A percentile compares a stretch with the other conserved stretches of the same genome.
phyloP scores from a whole-genome alignment of 345 rosid species.

The Aquilaria malaccensis region DNA sequence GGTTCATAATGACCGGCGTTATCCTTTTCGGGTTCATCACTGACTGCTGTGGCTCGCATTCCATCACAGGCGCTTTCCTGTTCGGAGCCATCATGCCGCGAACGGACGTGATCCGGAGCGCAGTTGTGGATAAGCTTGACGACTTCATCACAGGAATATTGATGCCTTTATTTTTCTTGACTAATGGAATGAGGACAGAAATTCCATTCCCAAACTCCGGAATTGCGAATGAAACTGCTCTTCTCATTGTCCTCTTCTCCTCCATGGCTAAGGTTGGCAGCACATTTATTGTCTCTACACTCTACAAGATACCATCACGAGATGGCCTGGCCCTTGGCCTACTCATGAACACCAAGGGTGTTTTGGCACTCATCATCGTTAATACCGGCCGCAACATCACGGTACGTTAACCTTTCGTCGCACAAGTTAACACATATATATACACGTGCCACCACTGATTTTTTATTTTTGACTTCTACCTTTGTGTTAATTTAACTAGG shows the following conservation, averaged over 20 bases:
- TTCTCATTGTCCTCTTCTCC: slow-evolving; percentile 12
- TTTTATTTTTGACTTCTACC: background rate
- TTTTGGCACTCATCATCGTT: slow-evolving; percentile 39
- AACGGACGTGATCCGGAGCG: slow-evolving; percentile 21
- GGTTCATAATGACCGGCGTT: slow-evolving; percentile 37
- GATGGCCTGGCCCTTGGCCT: slow-evolving; percentile 42
- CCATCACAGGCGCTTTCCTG: slow-evolving; percentile 57
- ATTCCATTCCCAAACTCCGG: background rate
- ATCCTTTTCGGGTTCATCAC: slow-evolving; percentile 35
- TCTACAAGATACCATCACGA: slow-evolving; percentile 20
- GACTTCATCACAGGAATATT: slow-evolving; percentile 32
- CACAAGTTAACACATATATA: too few relatives aligned
- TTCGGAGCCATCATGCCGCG: slow-evolving; percentile 55
- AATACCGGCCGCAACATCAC: slow-evolving; percentile 37
- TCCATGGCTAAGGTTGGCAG: slow-evolving; percentile 34
- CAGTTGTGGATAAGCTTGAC: slow-evolving; percentile 35
- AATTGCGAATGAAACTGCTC: background rate
- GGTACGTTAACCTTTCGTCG: slow-evolving; percentile 16
- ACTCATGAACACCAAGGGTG: slow-evolving; percentile 70
- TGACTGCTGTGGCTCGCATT: slow-evolving; percentile 40
- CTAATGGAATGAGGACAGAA: slow-evolving; percentile 31
- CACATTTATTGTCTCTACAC: slow-evolving; percentile 23
- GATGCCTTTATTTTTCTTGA: slow-evolving; percentile 46
- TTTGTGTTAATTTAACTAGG: slow-evolving; percentile 15
- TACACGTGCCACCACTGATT: too few relatives aligned